These are phyloP conservation scores for Dipteronia sinensis DNA, from an alignment of 345 rosid species.

Conservation along the genomic window DNA sequence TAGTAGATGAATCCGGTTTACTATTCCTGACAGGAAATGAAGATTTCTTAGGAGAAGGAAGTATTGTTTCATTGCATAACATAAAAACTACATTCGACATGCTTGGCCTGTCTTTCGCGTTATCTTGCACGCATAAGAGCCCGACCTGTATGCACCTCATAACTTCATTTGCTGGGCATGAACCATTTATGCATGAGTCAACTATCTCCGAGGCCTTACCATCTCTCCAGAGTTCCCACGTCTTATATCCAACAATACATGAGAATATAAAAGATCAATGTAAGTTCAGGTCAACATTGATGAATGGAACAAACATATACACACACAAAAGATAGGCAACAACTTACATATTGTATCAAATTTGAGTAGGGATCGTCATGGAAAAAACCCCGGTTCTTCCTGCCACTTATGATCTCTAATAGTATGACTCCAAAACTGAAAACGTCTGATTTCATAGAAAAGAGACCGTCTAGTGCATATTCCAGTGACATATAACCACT, in stretches of 20 bases:
- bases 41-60: slow-evolving; percentile 11
- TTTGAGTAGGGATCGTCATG: background rate
- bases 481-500: background rate
- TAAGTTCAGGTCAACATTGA: background rate
- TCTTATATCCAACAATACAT: background rate
- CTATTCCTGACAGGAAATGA: too few relatives aligned
- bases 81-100: slow-evolving; percentile 13
- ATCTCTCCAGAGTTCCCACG: slow-evolving; percentile 19
- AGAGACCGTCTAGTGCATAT: background rate
- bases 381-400: background rate
- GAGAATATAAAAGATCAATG: background rate
- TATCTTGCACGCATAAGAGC: slow-evolving; percentile 13
- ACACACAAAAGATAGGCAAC: background rate
- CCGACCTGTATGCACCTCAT: slow-evolving; percentile 14
- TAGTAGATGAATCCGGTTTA: too few relatives aligned
- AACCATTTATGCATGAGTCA: background rate
- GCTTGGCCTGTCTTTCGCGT: slow-evolving; percentile 13
- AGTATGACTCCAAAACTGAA: background rate
- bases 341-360: background rate
- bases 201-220: slow-evolving; percentile 12
- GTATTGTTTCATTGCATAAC: slow-evolving; percentile 7
- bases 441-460: background rate
- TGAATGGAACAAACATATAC: background rate
- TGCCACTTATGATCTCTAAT: slow-evolving; percentile 4
- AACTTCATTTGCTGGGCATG: background rate